Evolutionary conservation across 1,284 basidiomycete species (phyloP).

Genomic region (Ustilago hordei): DNA sequence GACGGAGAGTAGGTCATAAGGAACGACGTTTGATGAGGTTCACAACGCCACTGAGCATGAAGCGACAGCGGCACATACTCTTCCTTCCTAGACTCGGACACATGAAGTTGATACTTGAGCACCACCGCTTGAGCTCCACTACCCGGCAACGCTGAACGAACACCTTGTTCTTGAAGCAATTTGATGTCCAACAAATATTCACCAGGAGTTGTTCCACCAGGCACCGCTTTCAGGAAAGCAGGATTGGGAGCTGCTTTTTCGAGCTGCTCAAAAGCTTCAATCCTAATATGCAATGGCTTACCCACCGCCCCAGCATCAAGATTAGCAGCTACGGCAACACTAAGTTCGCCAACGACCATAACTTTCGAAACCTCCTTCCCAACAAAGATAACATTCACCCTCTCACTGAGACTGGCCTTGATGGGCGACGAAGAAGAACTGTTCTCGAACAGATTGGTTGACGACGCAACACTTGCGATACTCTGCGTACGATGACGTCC

Average conservation of each 20-base stretch:
- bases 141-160: conserved; percentile 20
- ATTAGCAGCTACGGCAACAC: conserved; percentile 38
- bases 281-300: conserved; percentile 69
- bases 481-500: conserved; percentile 55
- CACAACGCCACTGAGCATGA: conserved; percentile 73
- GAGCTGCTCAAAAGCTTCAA: conserved; percentile 72
- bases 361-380: conserved; percentile 70
- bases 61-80: conserved; percentile 71
- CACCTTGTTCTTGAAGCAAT: conserved; percentile 61
- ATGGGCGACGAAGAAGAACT: conserved; percentile 28
- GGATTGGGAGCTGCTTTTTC: conserved; percentile 74
- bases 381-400: conserved; percentile 72
- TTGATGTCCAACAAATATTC: conserved; percentile 72
- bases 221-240: conserved; percentile 70
- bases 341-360: conserved; percentile 73
- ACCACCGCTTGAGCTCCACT: conserved; percentile 67
- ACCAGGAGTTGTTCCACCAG: conserved; percentile 67
- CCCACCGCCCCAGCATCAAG: conserved; percentile 9
- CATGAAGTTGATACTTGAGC: conserved; percentile 73
- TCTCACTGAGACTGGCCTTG: conserved; percentile 71
- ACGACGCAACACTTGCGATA: conserved; percentile 51
- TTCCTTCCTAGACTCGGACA: conserved; percentile 67
- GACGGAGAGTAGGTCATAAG: conserved; percentile 72
- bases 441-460: conserved; percentile 53
- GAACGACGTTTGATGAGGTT: conserved; percentile 72